A percentile compares a stretch with the other conserved stretches of the same genome.
These are phyloP conservation scores for Aphanomyces astaci DNA, from an alignment of 352 stramenopile genomes.

Conservation along the genomic window DNA sequence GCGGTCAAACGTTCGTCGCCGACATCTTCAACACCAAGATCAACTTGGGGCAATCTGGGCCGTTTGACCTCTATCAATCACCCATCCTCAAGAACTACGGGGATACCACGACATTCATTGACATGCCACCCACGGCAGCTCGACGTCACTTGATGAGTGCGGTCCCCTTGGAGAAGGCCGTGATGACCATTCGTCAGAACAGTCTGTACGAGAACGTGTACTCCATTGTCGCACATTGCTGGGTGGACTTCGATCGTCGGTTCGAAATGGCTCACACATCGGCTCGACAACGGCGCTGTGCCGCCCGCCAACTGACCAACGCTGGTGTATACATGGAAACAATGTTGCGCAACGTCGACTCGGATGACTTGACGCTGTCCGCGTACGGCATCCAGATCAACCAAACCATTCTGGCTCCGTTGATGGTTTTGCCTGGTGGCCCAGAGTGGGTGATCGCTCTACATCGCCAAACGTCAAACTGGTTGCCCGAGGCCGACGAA, in stretches of 20 bases:
- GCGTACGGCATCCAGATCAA: slow-evolving; percentile 2
- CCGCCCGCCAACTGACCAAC: background rate
- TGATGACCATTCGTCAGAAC: background rate
- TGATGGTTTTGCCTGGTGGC: background rate
- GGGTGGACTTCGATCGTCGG: slow-evolving; percentile 6
- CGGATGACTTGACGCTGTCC: slow-evolving; percentile 3
- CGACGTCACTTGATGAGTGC: background rate
- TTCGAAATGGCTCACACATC: slow-evolving; percentile 16
- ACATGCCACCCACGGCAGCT: background rate
- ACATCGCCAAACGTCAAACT: background rate
- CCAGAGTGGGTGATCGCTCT: background rate
- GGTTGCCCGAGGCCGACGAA: background rate
- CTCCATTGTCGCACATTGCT: slow-evolving; percentile 1
- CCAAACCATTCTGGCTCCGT: background rate
- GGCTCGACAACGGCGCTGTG: background rate
- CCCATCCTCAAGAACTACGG: background rate
- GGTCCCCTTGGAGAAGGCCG: background rate
- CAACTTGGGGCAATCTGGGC: background rate
- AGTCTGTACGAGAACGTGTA: slow-evolving; percentile 5
- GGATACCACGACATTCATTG: background rate
- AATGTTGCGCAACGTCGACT: slow-evolving; percentile 11
- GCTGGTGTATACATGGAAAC: slow-evolving; percentile 15
- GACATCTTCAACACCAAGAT: background rate
- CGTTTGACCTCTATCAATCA: background rate
- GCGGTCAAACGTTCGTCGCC: slow-evolving; percentile 7